Conservation (phyloP, 2,329 filamentous ascomycete genomes). For the Diaporthe velutina region DNA sequence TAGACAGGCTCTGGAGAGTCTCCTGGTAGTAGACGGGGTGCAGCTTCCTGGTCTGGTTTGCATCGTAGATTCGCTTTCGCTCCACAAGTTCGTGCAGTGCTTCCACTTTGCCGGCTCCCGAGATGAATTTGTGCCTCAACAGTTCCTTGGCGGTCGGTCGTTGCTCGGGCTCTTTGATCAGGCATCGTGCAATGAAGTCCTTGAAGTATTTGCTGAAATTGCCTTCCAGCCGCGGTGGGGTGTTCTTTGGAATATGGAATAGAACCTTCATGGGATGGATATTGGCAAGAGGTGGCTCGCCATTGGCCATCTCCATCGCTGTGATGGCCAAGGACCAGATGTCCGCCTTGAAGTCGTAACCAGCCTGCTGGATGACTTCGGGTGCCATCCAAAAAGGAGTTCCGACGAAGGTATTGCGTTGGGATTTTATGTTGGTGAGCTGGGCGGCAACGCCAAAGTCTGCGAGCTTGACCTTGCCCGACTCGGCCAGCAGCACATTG, state of each 20-base stretch:
- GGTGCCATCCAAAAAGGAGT: conserved; percentile 99
- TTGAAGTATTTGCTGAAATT: conserved; percentile 92
- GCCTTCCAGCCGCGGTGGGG: conserved; percentile 86
- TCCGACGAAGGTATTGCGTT: conserved; percentile 96
- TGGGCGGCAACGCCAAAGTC: conserved; percentile 98
- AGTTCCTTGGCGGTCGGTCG: conserved; percentile 89
- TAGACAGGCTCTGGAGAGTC: conserved; percentile 80
- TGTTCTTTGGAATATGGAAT: conserved; percentile 90
- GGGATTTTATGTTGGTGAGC: conserved; percentile 96
- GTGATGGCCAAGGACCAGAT: conserved; percentile 96
- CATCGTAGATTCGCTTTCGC: conserved; percentile 85
- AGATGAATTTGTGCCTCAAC: conserved; percentile 89
- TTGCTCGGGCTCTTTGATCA: conserved; percentile 91
- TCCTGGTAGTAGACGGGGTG: conserved; percentile 93
- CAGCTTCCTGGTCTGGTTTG: conserved; percentile 74
- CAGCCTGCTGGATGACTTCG: conserved; percentile 90
- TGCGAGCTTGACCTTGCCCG: conserved; percentile 92
- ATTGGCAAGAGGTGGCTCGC: conserved; percentile 87
- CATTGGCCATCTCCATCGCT: conserved; percentile 88
- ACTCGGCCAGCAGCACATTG: conserved; percentile 92
- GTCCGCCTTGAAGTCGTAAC: conserved; percentile 88
- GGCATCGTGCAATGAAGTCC: conserved; percentile 90
- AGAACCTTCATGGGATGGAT: conserved; percentile 95
- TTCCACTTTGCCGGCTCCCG: conserved; percentile 88
- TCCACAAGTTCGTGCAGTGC: conserved; percentile 88